Base-by-base conservation (phyloP, 202 grass and related monocot species). In the Carex arenaria region DNA sequence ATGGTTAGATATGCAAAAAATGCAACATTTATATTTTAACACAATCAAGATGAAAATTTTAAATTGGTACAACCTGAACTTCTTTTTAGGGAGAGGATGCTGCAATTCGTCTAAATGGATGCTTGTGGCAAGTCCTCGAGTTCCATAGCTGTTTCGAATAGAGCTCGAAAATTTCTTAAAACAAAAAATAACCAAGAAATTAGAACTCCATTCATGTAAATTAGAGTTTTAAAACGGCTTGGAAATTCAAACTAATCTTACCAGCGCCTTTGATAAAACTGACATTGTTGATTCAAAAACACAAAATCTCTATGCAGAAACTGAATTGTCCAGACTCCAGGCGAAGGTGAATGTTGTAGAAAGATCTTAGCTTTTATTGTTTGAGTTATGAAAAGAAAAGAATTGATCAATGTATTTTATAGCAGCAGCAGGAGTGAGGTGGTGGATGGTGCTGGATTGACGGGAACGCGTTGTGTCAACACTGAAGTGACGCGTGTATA, bases 251-350 rank as follows among this genome's bases (percentile, higher is more conserved):
- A 47, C 2, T 47, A 60, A 36, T 53, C 47, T 76, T 83, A 87
- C 85, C 80, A 75, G 47, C 22, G 80, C 80, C 60, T 71, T 83
- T 0, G 85, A 83, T 74, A 80, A 57, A 79, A 87, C 47, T 38
- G 78, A 79, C 73, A 80, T 63, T 42, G 61, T 34, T 84, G 11
- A 59, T 7, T 18, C 45, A 34, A 43, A 12, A 67, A 22, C 22
- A 74, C 45, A 40, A 13, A 64, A 32, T 76, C 32, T 28, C 26
- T 34, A 10, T 11, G 62, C 13, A 49, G 10, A 12, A 49, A 49
- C 11, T 22, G 4, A 83, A 83, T n/a, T 83, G 28, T 10, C 7
- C 36, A 79, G 52, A 61, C 43, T 47, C 43, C 43, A 47, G 9
- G 43, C 43, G 7, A 38, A 17, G 14, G 22, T 14, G 79, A 82